Conservation (phyloP, 345 rosid species). For the Conringia planisiliqua region DNA sequence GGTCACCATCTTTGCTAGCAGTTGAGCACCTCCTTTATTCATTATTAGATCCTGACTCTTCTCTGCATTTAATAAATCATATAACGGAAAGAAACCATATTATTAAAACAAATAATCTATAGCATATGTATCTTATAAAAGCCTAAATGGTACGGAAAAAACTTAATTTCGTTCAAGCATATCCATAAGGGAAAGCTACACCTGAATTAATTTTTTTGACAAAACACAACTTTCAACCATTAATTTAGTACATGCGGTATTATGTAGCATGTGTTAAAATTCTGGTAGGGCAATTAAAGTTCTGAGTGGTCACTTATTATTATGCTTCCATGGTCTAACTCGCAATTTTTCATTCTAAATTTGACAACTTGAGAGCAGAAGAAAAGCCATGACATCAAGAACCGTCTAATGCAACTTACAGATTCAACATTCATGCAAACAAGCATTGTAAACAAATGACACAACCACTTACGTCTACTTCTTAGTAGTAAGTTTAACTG, state of each 20-base stretch:
- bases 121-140: background rate
- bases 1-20: constrained; percentile 66
- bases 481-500: background rate
- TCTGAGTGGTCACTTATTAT: no score
- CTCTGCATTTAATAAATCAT: constrained; percentile 40
- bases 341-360: no score
- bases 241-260: no score
- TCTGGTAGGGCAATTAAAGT: no score
- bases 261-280: no score
- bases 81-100: background rate
- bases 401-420: background rate
- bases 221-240: no score
- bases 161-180: no score
- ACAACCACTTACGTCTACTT: background rate
- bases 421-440: background rate
- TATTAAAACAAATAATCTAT: background rate
- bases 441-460: constrained; percentile 7
- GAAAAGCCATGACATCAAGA: background rate
- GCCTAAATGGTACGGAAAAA: background rate
- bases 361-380: no score
- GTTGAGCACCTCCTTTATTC: constrained; percentile 82
- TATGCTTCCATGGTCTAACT: no score
- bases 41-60: constrained; percentile 78
- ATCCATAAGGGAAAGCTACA: no score
- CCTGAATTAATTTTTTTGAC: no score